Evolutionary conservation across 139 green algal species (phyloP).

Genomic region (Chlamydomonas schloesseri): DNA sequence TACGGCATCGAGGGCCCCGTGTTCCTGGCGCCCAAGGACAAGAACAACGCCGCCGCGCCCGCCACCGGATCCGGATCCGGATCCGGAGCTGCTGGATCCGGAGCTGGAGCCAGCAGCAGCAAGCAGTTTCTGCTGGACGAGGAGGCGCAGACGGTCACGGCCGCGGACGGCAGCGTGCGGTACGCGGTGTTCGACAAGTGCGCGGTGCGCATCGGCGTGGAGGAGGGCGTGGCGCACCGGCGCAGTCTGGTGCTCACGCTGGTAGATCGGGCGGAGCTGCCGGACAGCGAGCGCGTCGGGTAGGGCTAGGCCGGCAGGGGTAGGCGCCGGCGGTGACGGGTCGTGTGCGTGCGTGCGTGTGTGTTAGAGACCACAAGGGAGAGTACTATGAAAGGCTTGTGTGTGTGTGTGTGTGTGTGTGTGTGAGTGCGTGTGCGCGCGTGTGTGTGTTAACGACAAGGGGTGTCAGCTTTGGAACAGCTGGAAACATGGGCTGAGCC

Average conservation of each 20-base stretch:
- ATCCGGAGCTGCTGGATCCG: neutral
- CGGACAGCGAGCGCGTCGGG: constrained; percentile 51
- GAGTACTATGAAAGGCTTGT: no score
- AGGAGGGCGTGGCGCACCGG: constrained; percentile 72
- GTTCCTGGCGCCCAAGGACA: constrained; percentile 61
- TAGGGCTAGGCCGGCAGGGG: no score
- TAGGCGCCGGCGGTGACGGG: no score
- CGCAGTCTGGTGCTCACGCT: constrained; percentile 69
- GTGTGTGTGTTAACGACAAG: no score
- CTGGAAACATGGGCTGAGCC: no score
- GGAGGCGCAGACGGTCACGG: constrained; percentile 66
- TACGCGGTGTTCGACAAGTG: constrained; percentile 85
- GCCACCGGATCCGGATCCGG: neutral
- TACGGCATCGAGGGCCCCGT: constrained; percentile 97
- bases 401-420: no score
- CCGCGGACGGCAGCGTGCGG: constrained; percentile 53
- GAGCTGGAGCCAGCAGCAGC: neutral
- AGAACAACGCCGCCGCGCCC: constrained; percentile 40
- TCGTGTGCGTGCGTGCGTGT: no score
- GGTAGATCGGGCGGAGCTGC: constrained; percentile 63
- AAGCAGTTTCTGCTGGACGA: constrained; percentile 75
- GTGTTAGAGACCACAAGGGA: no score
- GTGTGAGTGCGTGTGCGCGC: no score
- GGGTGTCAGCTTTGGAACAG: no score
- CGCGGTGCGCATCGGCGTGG: constrained; percentile 79